Evolutionary conservation across 495 filamentous ascomycete genomes (phyloP).

Genomic region (Chaetomium fimeti): DNA sequence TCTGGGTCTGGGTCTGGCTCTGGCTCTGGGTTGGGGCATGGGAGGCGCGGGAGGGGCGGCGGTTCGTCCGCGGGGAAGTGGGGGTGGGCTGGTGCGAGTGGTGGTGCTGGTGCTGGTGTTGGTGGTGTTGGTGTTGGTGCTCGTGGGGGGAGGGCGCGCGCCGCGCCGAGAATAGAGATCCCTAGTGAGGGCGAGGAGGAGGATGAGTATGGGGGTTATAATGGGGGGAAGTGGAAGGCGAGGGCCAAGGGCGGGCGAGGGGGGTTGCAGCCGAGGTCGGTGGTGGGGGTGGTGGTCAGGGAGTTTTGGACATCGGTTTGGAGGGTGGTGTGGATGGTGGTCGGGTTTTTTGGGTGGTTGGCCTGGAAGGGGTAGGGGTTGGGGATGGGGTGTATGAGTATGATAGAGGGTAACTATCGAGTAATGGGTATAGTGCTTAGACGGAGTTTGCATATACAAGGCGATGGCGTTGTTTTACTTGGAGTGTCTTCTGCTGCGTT

Average conservation of each 20-base stretch:
- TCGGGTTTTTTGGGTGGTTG: slow-evolving; percentile 44
- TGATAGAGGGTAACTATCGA: slow-evolving; percentile 3
- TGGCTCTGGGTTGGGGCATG: neutral
- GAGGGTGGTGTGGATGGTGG: slow-evolving; percentile 48
- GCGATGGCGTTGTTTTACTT: too few relatives aligned
- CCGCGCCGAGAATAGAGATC: slow-evolving; percentile 48
- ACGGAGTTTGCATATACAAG: too few relatives aligned
- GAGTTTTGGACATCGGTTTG: slow-evolving; percentile 50
- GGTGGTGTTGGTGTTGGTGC: slow-evolving; percentile 48
- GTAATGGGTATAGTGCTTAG: neutral
- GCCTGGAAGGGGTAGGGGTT: slow-evolving; percentile 38
- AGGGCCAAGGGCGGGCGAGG: slow-evolving; percentile 20
- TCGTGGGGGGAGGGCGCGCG: slow-evolving; percentile 35
- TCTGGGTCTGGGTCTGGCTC: too few relatives aligned
- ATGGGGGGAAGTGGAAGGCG: slow-evolving; percentile 38
- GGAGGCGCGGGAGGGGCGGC: neutral
- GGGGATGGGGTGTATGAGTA: slow-evolving; percentile 6
- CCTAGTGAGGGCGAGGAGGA: slow-evolving; percentile 42
- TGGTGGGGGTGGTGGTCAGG: slow-evolving; percentile 31
- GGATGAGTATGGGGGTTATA: slow-evolving; percentile 24
- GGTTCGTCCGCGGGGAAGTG: slow-evolving; percentile 25
- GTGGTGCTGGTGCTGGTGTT: too few relatives aligned
- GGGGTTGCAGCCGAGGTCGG: slow-evolving; percentile 19
- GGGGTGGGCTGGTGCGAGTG: slow-evolving; percentile 39
- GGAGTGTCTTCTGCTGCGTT: too few relatives aligned